Evolutionary conservation across 2,329 filamentous ascomycete species (phyloP).

Genomic region (Xylaria polymorpha): DNA sequence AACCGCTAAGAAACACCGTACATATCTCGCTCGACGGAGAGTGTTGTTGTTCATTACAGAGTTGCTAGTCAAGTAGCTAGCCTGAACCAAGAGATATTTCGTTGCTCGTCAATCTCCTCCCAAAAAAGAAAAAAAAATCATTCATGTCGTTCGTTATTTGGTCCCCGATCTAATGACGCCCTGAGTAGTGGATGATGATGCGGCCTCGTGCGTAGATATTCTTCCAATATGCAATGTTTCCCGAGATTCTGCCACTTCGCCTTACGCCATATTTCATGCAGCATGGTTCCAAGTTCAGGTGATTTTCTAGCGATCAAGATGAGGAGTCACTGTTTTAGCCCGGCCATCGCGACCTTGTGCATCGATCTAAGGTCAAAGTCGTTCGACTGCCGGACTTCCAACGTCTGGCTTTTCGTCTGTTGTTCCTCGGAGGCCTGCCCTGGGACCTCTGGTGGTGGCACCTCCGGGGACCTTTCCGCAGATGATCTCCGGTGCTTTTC

Average conservation of each 20-base stretch:
- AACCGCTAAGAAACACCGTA: not conserved
- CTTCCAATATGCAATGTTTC: constrained; percentile 31
- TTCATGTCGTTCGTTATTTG: constrained; percentile 32
- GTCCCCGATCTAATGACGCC: constrained; percentile 27
- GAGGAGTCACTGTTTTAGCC: constrained; percentile 44
- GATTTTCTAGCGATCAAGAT: constrained; percentile 13
- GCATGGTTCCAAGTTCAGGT: constrained; percentile 32
- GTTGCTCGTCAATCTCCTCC: constrained; percentile 35
- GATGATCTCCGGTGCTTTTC: constrained; percentile 31
- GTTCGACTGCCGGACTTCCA: constrained; percentile 26
- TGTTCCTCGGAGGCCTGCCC: constrained; percentile 29
- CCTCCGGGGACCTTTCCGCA: not conserved
- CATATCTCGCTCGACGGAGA: constrained; percentile 25
- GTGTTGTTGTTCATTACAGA: constrained; percentile 23
- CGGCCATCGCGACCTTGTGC: constrained; percentile 49
- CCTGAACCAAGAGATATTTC: constrained; percentile 17
- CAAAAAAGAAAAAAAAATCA: constrained; percentile 13
- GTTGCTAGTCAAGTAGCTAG: constrained; percentile 21
- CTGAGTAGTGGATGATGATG: constrained; percentile 27
- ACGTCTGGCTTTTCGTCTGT: constrained; percentile 16
- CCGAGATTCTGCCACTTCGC: constrained; percentile 38
- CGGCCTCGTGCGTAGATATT: constrained; percentile 23
- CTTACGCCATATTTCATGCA: constrained; percentile 47
- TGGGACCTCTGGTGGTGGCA: constrained; percentile 22
- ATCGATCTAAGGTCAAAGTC: constrained; percentile 48